phyloP scores from a whole-genome alignment of 495 filamentous ascomycete species.

The Elaphomyces granulatus region DNA sequence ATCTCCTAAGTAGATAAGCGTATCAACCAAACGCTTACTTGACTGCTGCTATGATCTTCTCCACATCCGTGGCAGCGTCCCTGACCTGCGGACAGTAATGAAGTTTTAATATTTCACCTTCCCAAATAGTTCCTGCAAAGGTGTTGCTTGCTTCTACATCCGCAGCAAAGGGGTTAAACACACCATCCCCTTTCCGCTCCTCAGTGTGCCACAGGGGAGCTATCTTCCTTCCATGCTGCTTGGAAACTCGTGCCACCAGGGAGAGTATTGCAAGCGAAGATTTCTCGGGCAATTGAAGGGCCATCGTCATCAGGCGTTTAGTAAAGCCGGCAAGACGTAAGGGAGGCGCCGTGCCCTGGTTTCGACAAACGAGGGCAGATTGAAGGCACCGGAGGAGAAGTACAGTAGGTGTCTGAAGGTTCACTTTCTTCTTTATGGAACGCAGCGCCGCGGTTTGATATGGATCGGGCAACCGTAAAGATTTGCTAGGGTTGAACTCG shows the following conservation, averaged over 20 bases:
- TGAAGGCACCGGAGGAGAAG: slow-evolving; percentile 76
- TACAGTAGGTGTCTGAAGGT: slow-evolving; percentile 83
- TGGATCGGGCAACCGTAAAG: slow-evolving; percentile 67
- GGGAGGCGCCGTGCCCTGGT: slow-evolving; percentile 48
- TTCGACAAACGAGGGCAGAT: slow-evolving; percentile 44
- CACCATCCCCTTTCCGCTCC: slow-evolving; percentile 75
- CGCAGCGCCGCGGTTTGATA: slow-evolving; percentile 13
- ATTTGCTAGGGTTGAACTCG: slow-evolving; percentile 62
- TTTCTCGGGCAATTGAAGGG: slow-evolving; percentile 82
- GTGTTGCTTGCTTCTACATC: slow-evolving; percentile 74
- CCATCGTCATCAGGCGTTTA: slow-evolving; percentile 73
- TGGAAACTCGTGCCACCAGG: slow-evolving; percentile 57
- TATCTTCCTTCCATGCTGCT: slow-evolving; percentile 55
- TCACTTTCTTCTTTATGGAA: slow-evolving; percentile 50
- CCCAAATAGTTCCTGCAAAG: slow-evolving; percentile 83
- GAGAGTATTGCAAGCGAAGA: slow-evolving; percentile 62
- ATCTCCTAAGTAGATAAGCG: too few relatives aligned
- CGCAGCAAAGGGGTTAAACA: slow-evolving; percentile 37
- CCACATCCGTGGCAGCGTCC: slow-evolving; percentile 56
- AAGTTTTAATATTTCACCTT: slow-evolving; percentile 68
- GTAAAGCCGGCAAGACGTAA: slow-evolving; percentile 74
- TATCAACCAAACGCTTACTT: slow-evolving; percentile 22
- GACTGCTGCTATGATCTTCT: slow-evolving; percentile 39
- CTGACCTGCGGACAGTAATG: slow-evolving; percentile 83
- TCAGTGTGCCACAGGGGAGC: slow-evolving; percentile 69